Evolutionary conservation across 1,284 basidiomycete species (phyloP).

Genomic region (Gymnopus androsaceus): DNA sequence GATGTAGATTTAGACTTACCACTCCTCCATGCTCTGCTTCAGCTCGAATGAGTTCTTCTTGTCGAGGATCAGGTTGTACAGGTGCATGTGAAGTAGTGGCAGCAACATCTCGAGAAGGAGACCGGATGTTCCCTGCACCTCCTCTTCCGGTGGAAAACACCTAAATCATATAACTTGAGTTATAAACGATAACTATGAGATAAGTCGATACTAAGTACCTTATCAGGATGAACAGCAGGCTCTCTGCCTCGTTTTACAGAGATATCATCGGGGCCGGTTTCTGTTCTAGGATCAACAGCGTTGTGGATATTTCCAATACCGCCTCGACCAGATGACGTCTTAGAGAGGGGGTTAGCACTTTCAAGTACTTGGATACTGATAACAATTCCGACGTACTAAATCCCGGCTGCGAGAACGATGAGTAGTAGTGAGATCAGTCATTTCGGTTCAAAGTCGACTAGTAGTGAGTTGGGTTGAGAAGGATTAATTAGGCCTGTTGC

Average conservation of each 20-base stretch:
- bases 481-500: too few species aligned
- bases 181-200: not conserved
- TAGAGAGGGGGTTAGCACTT: not conserved
- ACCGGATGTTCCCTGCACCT: slow-evolving; percentile 77
- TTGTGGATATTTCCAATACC: slow-evolving; percentile 63
- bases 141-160: slow-evolving; percentile 37
- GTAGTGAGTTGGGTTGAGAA: too few species aligned
- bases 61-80: slow-evolving; percentile 24
- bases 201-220: slow-evolving; percentile 25
- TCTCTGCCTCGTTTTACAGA: slow-evolving; percentile 60
- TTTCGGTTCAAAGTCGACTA: too few species aligned
- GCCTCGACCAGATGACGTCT: slow-evolving; percentile 67
- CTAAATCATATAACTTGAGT: slow-evolving; percentile 8
- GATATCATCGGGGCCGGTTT: slow-evolving; percentile 45
- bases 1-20: slow-evolving; percentile 34
- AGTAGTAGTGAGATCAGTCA: too few species aligned
- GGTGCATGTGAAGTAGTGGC: slow-evolving; percentile 31
- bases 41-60: slow-evolving; percentile 48
- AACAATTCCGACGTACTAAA: slow-evolving; percentile 24
- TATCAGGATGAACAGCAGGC: slow-evolving; percentile 36
- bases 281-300: slow-evolving; percentile 43
- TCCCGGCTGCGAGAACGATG: slow-evolving; percentile 33
- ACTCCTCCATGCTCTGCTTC: slow-evolving; percentile 33
- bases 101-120: slow-evolving; percentile 60
- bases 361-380: not conserved